Evolutionary conservation across 331 rosid genomes (phyloP).

Genomic region (Malus hybrid): DNA sequence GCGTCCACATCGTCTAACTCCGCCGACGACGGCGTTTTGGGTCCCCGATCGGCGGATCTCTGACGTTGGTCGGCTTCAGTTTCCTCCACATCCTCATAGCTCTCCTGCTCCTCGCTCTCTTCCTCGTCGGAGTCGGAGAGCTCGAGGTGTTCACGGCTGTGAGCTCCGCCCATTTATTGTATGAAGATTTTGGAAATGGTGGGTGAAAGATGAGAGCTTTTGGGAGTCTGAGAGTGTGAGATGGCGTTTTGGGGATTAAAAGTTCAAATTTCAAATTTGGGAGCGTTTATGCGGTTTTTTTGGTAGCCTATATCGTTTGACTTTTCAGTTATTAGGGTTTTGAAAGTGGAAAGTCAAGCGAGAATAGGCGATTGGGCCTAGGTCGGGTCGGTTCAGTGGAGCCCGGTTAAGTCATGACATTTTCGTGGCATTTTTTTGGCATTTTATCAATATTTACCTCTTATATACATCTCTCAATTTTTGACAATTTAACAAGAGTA

Average conservation of each 20-base stretch:
- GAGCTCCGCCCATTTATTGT: conserved; percentile 56
- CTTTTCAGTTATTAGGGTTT: conserved; percentile 29
- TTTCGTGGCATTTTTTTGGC: no score
- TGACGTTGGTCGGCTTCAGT: conserved; percentile 19
- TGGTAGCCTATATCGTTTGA: neutral
- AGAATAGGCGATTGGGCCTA: neutral
- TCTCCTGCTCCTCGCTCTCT: conserved; percentile 25
- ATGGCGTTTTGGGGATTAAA: neutral
- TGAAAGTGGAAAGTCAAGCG: neutral
- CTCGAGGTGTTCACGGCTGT: conserved; percentile 64
- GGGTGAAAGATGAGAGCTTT: neutral
- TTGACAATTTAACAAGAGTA: no score
- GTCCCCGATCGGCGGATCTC: conserved; percentile 43
- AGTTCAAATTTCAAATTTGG: conserved; percentile 31
- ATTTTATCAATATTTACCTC: no score
- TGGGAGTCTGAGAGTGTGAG: neutral
- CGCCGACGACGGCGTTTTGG: conserved; percentile 47
- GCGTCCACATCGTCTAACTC: conserved; percentile 66
- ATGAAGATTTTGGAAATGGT: neutral
- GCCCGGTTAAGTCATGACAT: no score
- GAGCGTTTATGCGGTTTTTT: conserved; percentile 5
- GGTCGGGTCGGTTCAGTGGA: no score
- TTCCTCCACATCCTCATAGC: conserved; percentile 36
- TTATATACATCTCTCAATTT: no score
- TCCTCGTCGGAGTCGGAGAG: conserved; percentile 54